These are phyloP conservation scores for Cylindrotheca fusiformis DNA, from an alignment of 108 stramenopile genomes.

Conservation along the genomic window DNA sequence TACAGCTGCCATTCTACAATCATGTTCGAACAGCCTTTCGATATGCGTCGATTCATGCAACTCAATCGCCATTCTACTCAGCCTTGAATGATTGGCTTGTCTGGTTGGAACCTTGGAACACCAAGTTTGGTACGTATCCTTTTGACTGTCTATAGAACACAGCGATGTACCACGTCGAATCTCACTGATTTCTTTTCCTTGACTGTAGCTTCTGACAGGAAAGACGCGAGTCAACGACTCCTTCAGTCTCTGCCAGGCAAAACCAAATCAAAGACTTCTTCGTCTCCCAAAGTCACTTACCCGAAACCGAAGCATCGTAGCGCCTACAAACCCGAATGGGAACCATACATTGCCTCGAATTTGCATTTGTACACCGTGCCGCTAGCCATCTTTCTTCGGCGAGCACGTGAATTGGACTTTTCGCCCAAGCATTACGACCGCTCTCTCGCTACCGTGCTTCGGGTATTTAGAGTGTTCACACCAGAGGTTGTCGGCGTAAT, in stretches of 20 bases:
- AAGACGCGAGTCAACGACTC: conserved; percentile 7
- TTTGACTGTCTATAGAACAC: too few relatives aligned
- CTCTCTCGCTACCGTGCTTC: conserved; percentile 50
- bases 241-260: conserved; percentile 15
- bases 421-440: conserved; percentile 45
- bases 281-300: conserved; percentile 12
- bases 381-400: conserved; percentile 81
- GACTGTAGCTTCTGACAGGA: not conserved
- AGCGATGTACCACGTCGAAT: too few relatives aligned
- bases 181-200: too few relatives aligned
- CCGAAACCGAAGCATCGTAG: conserved; percentile 62
- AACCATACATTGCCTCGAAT: conserved; percentile 79
- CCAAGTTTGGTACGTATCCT: conserved; percentile 17
- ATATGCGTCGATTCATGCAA: conserved; percentile 66
- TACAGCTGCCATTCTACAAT: conserved; percentile 67
- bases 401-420: conserved; percentile 90
- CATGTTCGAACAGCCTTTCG: conserved; percentile 69
- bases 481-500: conserved; percentile 62
- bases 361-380: conserved; percentile 76
- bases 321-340: conserved; percentile 63
- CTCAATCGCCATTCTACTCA: conserved; percentile 56
- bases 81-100: conserved; percentile 80
- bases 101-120: conserved; percentile 89
- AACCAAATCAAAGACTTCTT: conserved; percentile 1
- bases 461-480: conserved; percentile 77